These are phyloP conservation scores for Metschnikowia santaceciliae DNA, from an alignment of 805 yeast species.

Conservation along the genomic window DNA sequence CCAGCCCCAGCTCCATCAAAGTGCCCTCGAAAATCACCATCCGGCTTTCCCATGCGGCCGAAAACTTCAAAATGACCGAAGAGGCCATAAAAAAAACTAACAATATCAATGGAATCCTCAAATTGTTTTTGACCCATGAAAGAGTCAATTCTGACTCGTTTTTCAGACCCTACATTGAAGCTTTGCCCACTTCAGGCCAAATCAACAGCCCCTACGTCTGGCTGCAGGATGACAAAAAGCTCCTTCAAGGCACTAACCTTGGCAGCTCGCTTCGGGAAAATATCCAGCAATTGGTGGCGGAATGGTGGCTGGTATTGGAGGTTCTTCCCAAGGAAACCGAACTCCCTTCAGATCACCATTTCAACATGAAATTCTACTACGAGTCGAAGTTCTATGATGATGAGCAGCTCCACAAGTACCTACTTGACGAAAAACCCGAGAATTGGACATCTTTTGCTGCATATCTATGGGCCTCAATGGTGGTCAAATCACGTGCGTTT, in stretches of 20 bases:
- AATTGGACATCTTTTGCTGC: slow-evolving; percentile 65
- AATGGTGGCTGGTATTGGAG: slow-evolving; percentile 50
- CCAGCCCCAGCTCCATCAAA: slow-evolving; percentile 8
- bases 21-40: slow-evolving; percentile 15
- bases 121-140: slow-evolving; percentile 33
- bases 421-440: slow-evolving; percentile 17
- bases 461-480: slow-evolving; percentile 71
- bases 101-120: slow-evolving; percentile 30
- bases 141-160: slow-evolving; percentile 19
- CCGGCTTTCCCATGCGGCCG: slow-evolving; percentile 23
- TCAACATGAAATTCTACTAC: slow-evolving; percentile 42
- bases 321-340: slow-evolving; percentile 26
- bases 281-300: slow-evolving; percentile 46
- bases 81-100: slow-evolving; percentile 12
- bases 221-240: slow-evolving; percentile 46
- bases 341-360: slow-evolving; percentile 32
- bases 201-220: slow-evolving; percentile 68
- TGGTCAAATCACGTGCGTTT: slow-evolving; percentile 75
- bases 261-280: slow-evolving; percentile 50
- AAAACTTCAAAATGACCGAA: slow-evolving; percentile 15
- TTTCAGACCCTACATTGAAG: slow-evolving; percentile 26
- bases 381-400: slow-evolving; percentile 39
- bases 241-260: slow-evolving; percentile 67
- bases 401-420: slow-evolving; percentile 30
- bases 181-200: slow-evolving; percentile 35